Evolutionary conservation across 257 asterid genomes (phyloP).

Genomic region (Solanum paucissectum): DNA sequence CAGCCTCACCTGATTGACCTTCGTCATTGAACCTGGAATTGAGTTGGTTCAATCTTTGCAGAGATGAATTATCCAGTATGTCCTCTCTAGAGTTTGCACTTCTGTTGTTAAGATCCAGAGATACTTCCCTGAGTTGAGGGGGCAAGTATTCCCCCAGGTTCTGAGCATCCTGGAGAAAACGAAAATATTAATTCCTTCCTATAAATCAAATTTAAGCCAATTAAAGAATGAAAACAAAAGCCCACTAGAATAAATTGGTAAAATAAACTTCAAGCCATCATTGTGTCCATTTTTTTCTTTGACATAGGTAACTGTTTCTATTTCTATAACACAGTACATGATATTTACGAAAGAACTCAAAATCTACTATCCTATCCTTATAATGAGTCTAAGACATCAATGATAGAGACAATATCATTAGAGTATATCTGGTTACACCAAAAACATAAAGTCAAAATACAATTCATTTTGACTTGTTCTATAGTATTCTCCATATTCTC

Average conservation of each 20-base stretch:
- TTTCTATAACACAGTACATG: no score
- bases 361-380: no score
- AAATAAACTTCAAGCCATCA: background rate
- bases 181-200: background rate
- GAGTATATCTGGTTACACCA: no score
- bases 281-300: background rate
- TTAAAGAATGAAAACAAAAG: background rate
- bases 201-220: conserved; percentile 7
- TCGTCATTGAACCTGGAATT: conserved; percentile 24
- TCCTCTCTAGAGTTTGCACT: conserved; percentile 24
- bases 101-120: conserved; percentile 21
- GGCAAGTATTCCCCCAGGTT: conserved; percentile 26
- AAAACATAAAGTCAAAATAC: no score
- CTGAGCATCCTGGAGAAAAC: conserved; percentile 40
- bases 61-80: conserved; percentile 17
- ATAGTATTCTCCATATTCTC: no score
- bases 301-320: no score
- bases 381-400: no score
- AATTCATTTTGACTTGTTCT: no score
- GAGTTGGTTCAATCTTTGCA: conserved; percentile 25
- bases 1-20: conserved; percentile 27
- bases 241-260: background rate
- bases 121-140: conserved; percentile 24
- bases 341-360: no score
- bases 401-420: no score